Evolutionary conservation across 2,329 filamentous ascomycete genomes (phyloP).

Genomic region (Alternaria gaisen): DNA sequence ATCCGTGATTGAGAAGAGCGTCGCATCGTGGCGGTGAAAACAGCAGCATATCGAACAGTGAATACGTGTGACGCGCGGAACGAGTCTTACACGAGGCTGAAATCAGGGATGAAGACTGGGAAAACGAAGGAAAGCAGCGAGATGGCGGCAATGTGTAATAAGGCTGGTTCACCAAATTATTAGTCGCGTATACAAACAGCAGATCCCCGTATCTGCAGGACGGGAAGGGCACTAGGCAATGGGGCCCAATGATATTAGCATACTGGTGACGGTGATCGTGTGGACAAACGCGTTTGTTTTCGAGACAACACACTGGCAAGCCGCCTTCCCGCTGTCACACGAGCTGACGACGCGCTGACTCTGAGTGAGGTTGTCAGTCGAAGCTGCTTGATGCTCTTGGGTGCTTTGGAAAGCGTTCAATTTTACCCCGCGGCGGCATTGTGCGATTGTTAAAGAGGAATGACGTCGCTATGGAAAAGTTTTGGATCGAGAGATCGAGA

Average conservation of each 20-base stretch:
- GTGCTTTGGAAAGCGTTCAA: background rate
- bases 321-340: constrained; percentile 21
- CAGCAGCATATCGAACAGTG: constrained; percentile 34
- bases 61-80: constrained; percentile 17
- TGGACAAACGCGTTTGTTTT: constrained; percentile 24
- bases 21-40: constrained; percentile 35
- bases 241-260: constrained; percentile 28
- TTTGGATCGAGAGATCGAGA: constrained; percentile 30
- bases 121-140: constrained; percentile 17
- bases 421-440: constrained; percentile 5
- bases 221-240: constrained; percentile 20
- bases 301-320: constrained; percentile 20
- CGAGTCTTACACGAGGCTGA: constrained; percentile 8
- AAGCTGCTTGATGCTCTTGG: background rate
- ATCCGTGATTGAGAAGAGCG: constrained; percentile 11
- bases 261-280: constrained; percentile 32
- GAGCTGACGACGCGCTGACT: constrained; percentile 8
- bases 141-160: constrained; percentile 20
- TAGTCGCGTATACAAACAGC: constrained; percentile 22
- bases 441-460: constrained; percentile 10
- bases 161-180: constrained; percentile 12
- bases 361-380: background rate
- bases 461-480: constrained; percentile 19
- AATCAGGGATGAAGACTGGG: constrained; percentile 5
- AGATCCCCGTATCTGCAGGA: constrained; percentile 28